A percentile compares a stretch with the other conserved stretches of the same genome.
These are phyloP conservation scores for Hebeloma cylindrosporum DNA, from an alignment of 768 basidiomycete genomes.

Conservation along the genomic window DNA sequence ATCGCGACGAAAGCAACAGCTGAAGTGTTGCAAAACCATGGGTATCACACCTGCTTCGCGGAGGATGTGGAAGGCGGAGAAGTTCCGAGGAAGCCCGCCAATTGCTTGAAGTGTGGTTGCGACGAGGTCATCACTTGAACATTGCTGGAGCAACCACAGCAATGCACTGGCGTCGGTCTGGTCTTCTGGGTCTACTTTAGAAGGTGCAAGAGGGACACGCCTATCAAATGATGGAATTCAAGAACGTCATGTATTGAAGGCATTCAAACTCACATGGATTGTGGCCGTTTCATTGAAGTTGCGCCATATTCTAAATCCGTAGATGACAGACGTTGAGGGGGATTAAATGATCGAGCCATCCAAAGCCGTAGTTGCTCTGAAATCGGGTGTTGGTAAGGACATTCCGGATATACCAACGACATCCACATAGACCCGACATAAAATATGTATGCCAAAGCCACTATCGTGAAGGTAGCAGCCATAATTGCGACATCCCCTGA, in stretches of 20 bases:
- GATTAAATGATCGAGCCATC: conserved; percentile 4
- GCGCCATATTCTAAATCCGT: conserved; percentile 15
- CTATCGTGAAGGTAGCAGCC: conserved; percentile 34
- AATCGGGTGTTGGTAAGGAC: conserved; percentile 42
- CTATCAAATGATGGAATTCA: neutral
- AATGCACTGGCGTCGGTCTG: conserved; percentile 36
- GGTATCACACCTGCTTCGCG: conserved; percentile 35
- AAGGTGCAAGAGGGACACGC: conserved; percentile 11
- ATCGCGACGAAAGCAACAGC: conserved; percentile 39
- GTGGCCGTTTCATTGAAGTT: conserved; percentile 10
- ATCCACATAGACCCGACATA: conserved; percentile 40
- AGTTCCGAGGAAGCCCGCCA: conserved; percentile 38
- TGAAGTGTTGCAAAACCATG: conserved; percentile 35
- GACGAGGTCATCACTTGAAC: conserved; percentile 33
- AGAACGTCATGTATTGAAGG: neutral
- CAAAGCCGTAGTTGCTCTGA: conserved; percentile 33
- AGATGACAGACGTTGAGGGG: neutral
- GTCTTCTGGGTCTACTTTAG: conserved; percentile 25
- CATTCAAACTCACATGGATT: conserved; percentile 7
- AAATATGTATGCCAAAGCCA: conserved; percentile 35
- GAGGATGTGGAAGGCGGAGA: conserved; percentile 36
- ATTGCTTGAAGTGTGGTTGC: conserved; percentile 36
- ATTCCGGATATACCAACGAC: conserved; percentile 39
- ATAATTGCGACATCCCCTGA: conserved; percentile 34
- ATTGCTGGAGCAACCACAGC: conserved; percentile 37